Conservation (phyloP, 169 alveolate genomes). For the Plasmodium ovale region DNA sequence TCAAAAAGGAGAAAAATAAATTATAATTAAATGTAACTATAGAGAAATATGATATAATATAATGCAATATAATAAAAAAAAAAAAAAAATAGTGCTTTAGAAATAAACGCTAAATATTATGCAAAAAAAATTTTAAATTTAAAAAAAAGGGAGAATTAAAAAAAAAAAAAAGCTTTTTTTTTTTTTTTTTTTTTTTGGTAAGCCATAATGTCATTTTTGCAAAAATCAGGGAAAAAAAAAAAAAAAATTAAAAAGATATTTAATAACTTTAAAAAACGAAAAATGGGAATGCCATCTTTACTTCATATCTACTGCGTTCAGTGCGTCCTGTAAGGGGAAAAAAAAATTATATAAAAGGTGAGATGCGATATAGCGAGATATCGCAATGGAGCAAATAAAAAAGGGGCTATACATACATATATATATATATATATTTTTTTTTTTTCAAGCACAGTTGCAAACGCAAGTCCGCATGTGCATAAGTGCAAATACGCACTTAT, state of each 20-base stretch:
- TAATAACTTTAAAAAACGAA: neutral
- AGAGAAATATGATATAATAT: too few relatives aligned
- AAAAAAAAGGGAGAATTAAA: neutral
- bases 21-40: too few relatives aligned
- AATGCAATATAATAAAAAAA: too few relatives aligned
- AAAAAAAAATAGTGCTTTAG: neutral
- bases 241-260: neutral
- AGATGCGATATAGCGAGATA: neutral
- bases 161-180: neutral
- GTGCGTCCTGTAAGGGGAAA: slow-evolving; percentile 23
- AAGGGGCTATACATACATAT: too few relatives aligned
- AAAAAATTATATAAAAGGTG: neutral
- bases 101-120: too few relatives aligned
- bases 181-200: neutral
- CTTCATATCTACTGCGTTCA: slow-evolving; percentile 27
- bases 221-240: slow-evolving; percentile 30
- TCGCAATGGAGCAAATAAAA: neutral
- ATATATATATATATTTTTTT: neutral
- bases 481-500: neutral
- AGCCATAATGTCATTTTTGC: neutral
- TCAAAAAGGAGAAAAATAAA: neutral
- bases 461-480: neutral
- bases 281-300: neutral
- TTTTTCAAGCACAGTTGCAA: neutral
- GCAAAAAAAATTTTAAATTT: too few relatives aligned